Evolutionary conservation across 2,329 filamentous ascomycete species (phyloP).

Genomic region (Colletotrichum paranaense): DNA sequence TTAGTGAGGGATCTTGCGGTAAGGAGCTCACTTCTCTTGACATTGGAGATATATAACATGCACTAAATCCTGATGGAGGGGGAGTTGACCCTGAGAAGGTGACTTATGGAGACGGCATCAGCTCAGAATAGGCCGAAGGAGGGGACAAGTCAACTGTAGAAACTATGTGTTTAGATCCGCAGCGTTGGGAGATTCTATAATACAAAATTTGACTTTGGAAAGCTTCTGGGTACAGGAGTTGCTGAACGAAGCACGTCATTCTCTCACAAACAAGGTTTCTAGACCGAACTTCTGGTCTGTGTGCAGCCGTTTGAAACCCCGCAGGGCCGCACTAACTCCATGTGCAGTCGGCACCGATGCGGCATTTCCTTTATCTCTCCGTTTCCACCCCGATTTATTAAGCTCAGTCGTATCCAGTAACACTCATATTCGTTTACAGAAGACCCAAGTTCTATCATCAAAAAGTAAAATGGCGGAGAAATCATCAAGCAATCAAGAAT

Average conservation of each 20-base stretch:
- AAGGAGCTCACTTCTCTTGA: too few relatives aligned
- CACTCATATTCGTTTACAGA: neutral
- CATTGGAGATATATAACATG: too few relatives aligned
- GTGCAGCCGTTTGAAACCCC: neutral
- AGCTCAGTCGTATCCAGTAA: neutral
- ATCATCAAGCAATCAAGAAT: slow-evolving; percentile 20
- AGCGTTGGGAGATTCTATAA: too few relatives aligned
- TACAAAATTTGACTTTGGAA: too few relatives aligned
- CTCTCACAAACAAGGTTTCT: neutral
- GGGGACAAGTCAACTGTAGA: too few relatives aligned
- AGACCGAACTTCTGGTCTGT: neutral
- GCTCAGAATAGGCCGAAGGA: too few relatives aligned
- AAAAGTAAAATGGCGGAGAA: neutral
- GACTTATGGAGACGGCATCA: too few relatives aligned
- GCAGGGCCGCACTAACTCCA: neutral
- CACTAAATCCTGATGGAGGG: too few relatives aligned
- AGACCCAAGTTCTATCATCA: neutral
- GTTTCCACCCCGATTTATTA: neutral
- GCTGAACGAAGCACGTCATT: neutral
- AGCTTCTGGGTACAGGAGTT: too few relatives aligned
- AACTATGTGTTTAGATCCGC: too few relatives aligned
- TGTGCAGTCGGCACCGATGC: neutral
- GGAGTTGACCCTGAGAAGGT: too few relatives aligned
- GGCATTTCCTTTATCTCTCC: neutral
- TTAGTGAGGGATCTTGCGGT: too few relatives aligned